Percentiles rank a stretch among this genome's conserved stretches.
Conservation (phyloP, 108 stramenopile genomes). For the Schizochytrium sp. region DNA sequence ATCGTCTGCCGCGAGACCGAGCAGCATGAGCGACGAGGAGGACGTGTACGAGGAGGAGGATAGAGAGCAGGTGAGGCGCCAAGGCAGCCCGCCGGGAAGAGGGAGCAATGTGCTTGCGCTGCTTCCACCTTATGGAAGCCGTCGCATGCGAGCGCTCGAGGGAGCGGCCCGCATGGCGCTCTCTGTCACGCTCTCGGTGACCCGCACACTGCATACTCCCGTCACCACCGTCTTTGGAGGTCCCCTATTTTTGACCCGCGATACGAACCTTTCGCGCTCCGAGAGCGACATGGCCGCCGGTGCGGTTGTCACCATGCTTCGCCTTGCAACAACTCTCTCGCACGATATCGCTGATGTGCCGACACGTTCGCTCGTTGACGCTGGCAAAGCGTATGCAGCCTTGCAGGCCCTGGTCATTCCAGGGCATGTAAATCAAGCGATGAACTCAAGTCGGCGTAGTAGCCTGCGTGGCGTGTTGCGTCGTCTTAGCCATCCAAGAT, state of each 20-base stretch:
- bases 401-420: background rate
- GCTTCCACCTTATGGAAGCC: background rate
- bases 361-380: background rate
- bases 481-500: background rate
- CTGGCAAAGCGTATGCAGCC: background rate
- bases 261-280: background rate
- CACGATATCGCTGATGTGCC: background rate
- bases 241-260: background rate
- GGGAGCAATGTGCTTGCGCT: background rate
- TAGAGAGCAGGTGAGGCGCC: background rate
- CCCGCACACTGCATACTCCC: background rate
- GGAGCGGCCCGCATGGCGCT: background rate
- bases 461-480: background rate
- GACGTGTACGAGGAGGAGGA: no score
- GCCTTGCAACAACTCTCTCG: background rate
- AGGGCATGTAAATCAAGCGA: no score
- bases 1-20: no score
- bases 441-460: background rate
- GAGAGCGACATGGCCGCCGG: background rate
- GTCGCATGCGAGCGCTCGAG: background rate
- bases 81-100: background rate
- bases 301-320: background rate
- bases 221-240: background rate
- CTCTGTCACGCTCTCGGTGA: background rate
- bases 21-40: no score